Evolutionary conservation across 2,329 filamentous ascomycete genomes (phyloP), one percentile per base, ranked within the genome.

Genomic region (Alternaria gaisen): DNA sequence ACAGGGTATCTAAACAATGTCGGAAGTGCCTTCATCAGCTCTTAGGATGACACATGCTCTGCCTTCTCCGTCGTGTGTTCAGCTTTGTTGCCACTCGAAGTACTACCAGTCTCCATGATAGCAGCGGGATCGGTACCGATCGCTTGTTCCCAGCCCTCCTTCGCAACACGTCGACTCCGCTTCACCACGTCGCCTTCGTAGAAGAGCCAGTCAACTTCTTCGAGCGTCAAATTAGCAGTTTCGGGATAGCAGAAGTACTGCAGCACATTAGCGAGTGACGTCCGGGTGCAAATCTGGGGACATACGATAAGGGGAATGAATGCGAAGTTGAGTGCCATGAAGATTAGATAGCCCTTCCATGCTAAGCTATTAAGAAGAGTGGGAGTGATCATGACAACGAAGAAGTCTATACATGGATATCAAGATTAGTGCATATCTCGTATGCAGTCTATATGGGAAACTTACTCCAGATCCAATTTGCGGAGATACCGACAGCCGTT

Each of bases 301-400:
- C 66, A 30, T 66, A 69, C 68, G 12, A 85, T 77, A 3, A 85
- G 73, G 1, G 80, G 80, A 0, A 82, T 75, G 65, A 81, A 82
- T 1, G 75, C 66, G 22, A 84, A 77, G 64, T 85, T 85, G 10
- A 83, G 77, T 24, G 73, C 76, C 76, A 83, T 83, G 72, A 85
- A 86, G 64, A 85, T 85, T 3, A 86, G 72, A 63, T 86, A 86
- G 0, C 81, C 82, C 64, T 83, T 82, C 83, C 83, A 86, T 26
- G 79, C 66, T 1, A 87, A 72, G 5, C 78, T 80, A 48, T 79
- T 79, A 59, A 86, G 80, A 2, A 84, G 74, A 1, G 81, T 80
- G 0, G 84, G 83, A 0, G 84, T 86, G 18, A 86, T 82, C 82
- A 85, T 84, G 4, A 85, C 83, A 43, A 82, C 77, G 56, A 84